Evolutionary conservation across 352 stramenopile genomes (phyloP).

Genomic region (Pythium volutum): DNA sequence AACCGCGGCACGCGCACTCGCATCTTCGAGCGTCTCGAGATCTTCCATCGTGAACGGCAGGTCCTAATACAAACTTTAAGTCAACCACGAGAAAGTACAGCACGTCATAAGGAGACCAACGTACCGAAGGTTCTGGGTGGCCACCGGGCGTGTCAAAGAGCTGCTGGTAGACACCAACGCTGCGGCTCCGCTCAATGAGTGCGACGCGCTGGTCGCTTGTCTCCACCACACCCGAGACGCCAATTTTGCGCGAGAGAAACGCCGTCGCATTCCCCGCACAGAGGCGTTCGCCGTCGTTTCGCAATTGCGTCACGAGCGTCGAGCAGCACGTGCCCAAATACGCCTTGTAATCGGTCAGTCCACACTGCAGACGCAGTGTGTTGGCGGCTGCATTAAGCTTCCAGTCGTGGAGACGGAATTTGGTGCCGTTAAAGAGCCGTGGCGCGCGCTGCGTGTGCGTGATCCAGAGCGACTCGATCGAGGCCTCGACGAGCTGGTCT

Average conservation of each 20-base stretch:
- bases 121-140: slow-evolving; percentile 60
- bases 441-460: slow-evolving; percentile 31
- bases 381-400: background rate
- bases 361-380: slow-evolving; percentile 34
- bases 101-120: background rate
- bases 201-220: slow-evolving; percentile 56
- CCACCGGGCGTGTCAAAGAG: slow-evolving; percentile 76
- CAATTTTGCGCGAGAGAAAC: slow-evolving; percentile 78
- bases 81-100: background rate
- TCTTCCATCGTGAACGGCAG: slow-evolving; percentile 17
- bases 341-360: slow-evolving; percentile 70
- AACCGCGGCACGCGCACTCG: background rate
- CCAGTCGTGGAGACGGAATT: slow-evolving; percentile 53
- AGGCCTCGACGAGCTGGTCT: slow-evolving; percentile 34
- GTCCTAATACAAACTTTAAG: slow-evolving; percentile 7
- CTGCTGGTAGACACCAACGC: slow-evolving; percentile 69
- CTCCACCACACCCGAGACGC: slow-evolving; percentile 68
- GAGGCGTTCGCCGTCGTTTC: slow-evolving; percentile 25
- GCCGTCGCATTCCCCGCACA: slow-evolving; percentile 29
- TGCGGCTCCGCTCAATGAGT: slow-evolving; percentile 62
- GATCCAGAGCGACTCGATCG: slow-evolving; percentile 41
- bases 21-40: slow-evolving; percentile 9
- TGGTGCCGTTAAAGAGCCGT: slow-evolving; percentile 70
- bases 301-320: slow-evolving; percentile 31
- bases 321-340: slow-evolving; percentile 77